A percentile compares a stretch with the other conserved stretches of the same genome.
phyloP scores from a whole-genome alignment of 2,329 filamentous ascomycete species.

The Xylaria sp. region DNA sequence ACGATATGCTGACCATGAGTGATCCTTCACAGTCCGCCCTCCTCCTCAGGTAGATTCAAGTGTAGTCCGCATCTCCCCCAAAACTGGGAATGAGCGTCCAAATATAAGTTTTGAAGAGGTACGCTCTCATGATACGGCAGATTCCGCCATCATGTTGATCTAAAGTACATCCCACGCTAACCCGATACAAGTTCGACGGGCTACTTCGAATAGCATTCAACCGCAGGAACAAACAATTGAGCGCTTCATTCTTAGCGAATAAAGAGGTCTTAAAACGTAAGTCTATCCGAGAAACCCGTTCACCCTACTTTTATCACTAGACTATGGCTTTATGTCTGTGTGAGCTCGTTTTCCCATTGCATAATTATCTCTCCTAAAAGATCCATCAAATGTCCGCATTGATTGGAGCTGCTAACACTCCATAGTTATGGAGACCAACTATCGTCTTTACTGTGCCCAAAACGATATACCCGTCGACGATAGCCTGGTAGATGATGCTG shows the following conservation, averaged over 20 bases:
- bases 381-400: not conserved
- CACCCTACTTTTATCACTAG: no score
- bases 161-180: constrained; percentile 9
- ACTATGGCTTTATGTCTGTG: not conserved
- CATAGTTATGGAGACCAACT: constrained; percentile 90
- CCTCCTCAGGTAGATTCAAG: constrained; percentile 88
- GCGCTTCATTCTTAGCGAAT: constrained; percentile 59
- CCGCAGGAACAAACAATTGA: constrained; percentile 89
- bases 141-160: not conserved
- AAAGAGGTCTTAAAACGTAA: constrained; percentile 40
- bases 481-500: constrained; percentile 60
- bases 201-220: constrained; percentile 80
- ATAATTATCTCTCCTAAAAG: not conserved
- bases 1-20: not conserved
- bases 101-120: constrained; percentile 88
- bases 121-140: constrained; percentile 4
- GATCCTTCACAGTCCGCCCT: constrained; percentile 70
- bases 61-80: constrained; percentile 83
- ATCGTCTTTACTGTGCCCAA: constrained; percentile 88
- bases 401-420: constrained; percentile 67
- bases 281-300: not conserved
- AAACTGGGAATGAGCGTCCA: constrained; percentile 79
- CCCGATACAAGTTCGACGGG: constrained; percentile 57
- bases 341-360: constrained; percentile 67
- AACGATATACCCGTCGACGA: constrained; percentile 85